Base-by-base conservation (phyloP, 768 basidiomycete genomes). In the Paxillus ammoniavirescens region DNA sequence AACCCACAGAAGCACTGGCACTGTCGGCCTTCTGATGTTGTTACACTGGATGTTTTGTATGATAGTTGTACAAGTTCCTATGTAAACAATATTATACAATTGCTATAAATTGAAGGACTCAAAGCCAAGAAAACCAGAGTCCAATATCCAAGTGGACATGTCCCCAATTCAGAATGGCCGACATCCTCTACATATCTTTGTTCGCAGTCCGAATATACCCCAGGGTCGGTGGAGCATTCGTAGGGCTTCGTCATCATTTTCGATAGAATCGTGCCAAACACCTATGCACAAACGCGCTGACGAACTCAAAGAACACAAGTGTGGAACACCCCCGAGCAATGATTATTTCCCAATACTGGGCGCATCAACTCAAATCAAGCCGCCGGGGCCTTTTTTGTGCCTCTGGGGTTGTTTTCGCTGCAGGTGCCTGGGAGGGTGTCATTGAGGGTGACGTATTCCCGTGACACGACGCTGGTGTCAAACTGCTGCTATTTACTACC, bases 401-500 rank as follows among this genome's bases (percentile, higher is more conserved):
- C 26, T 26, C 26, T 26, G 37, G 31, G 18, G 33, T 36, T 36
- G 36, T 36, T 36, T 61, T 68, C 54, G 36, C 17, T 43, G 26
- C 48, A 52, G 48, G 59, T 21, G 45, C n/a, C 38, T 59, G 62
- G 42, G 57, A 63, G 18, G 64, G 69, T 54, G 83, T 79, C 45
- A 72, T 70, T 18, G 57, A 63, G 18, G 64, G 69, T 55, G 83
- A 79, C 46, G 72, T 70, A 21, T 78, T 81, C n/a, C 83, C 84
- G 64, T 85, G 77, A 18, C 77, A 80, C 28, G 84, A 85, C 53
- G 73, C 81, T 0, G 84, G 84, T 15, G 84, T 86, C 62, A 80
- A 70, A 44, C 76, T 58, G 60, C 69, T 65, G 44, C 65, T 62
- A 42, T 63, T 63, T 70, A 74, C 52, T 63, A 66, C 44, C 60